Conservation (phyloP, 139 green algal genomes). For the Tetratostichococcus sp. region DNA sequence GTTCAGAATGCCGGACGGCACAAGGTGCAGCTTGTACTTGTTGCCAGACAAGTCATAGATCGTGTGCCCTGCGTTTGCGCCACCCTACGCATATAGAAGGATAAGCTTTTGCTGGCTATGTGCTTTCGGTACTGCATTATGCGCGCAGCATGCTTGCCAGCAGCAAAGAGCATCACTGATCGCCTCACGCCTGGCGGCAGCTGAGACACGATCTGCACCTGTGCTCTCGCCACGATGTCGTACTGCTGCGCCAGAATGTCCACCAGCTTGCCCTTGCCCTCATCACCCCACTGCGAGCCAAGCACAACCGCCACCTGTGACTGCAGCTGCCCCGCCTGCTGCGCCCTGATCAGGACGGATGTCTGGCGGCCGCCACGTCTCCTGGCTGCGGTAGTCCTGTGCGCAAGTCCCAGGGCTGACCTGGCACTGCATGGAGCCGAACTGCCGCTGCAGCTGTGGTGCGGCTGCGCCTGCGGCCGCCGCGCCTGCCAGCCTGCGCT, state of each 20-base stretch:
- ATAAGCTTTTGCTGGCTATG: too few relatives aligned
- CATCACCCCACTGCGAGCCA: constrained; percentile 98
- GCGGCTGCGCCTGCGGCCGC: too few relatives aligned
- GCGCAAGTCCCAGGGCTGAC: neutral
- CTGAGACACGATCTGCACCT: too few relatives aligned
- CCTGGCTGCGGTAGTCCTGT: neutral
- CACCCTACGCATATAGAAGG: too few relatives aligned
- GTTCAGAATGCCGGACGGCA: constrained; percentile 97
- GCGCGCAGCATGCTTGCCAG: too few relatives aligned
- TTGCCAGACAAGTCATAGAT: constrained; percentile 96
- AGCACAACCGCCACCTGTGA: constrained; percentile 86
- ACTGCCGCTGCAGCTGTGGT: neutral
- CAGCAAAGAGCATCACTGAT: too few relatives aligned
- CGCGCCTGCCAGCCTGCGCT: too few relatives aligned
- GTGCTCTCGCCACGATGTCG: constrained; percentile 90
- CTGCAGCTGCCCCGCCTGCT: constrained; percentile 17
- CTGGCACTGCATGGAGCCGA: neutral
- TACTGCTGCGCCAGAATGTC: constrained; percentile 97
- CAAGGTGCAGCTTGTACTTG: constrained; percentile 96
- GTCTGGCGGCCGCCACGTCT: neutral
- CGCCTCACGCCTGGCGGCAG: too few relatives aligned
- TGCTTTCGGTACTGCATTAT: neutral
- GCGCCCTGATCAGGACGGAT: neutral
- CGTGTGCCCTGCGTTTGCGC: constrained; percentile 98
- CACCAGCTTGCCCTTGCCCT: constrained; percentile 99